Evolutionary conservation across 228 moss, liverwort and hornwort genomes (phyloP), one percentile per base, ranked within the genome.

Genomic region (Sphagnum fallax): DNA sequence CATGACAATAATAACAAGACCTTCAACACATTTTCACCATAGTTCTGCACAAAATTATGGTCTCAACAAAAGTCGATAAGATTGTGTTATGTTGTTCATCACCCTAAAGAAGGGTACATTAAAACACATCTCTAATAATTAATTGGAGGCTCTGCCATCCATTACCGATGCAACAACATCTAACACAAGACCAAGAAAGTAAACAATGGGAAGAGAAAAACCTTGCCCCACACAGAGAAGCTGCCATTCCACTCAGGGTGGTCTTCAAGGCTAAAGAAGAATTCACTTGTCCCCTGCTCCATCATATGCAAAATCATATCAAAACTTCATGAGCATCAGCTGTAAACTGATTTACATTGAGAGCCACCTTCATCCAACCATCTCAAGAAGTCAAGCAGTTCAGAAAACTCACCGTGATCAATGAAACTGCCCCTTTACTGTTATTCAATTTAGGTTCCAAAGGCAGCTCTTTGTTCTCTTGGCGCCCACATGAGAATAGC

Each of bases 281-380:
- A 92, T 80, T 92, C 92, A 62, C 92, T 92, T 6, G 92, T 92
- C 13, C 92, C 92, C 92, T 92, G 80, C 74, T 75, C 47, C 74
- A 70, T 50, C 4, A 69, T 48, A 32, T 32, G 32, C 32, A 32
- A 32, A 32, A 32, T 32, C 2, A 32, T 32, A 32, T 5, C 12
- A 32, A 32, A 32, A 32, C 32, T 32, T 32, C 32, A 65, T 12
- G 14, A 65, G 14, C 47, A 11, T 11, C 64, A 16, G 10, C 6
- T 10, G 18, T 10, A 32, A 32, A 11, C 10, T 4, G 51, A 49
- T 49, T 61, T 61, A 14, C 14, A 16, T 61, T 61, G 47, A 18
- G 49, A 4, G 32, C 32, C 32, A 32, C 2, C 2, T 32, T 32
- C 32, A 32, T 32, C 32, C 32, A 32, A 32, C 32, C 32, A 32